Base-by-base conservation (phyloP, 768 basidiomycete species). In the Rhodotorula graminis region DNA sequence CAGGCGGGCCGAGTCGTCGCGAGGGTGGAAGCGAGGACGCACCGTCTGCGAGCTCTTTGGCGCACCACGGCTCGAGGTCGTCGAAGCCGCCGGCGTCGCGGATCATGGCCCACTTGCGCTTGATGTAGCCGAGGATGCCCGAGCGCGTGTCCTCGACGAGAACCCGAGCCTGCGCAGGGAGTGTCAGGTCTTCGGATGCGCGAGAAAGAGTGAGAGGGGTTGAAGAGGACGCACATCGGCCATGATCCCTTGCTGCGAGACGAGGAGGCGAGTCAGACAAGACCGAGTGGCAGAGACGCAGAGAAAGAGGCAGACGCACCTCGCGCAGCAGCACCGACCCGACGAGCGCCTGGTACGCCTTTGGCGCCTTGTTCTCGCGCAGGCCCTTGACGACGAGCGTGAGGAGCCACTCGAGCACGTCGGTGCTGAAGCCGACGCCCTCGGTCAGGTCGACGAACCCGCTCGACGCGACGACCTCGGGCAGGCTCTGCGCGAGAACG, bases 1-100 rank as follows among this genome's bases (percentile, higher is more conserved):
- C n/a, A 31, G 14, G 14, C 18, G 21, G 3, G 11, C 23, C 31
- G 37, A 37, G 37, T 37, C 37, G 37, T 37, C 37, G 4, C 8
- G 55, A 19, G 46, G 25, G 1, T 4, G 47, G 19, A n/a, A n/a
- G 42, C 25, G 12, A 29, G 15, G 25, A 84, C 89, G 77, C 73
- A 91, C 92, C 85, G 77, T 90, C 87, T 55, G 87, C 86, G 53
- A 98, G 92, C 78, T 97, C 95, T 79, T 92, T 89, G 65, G 94
- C 80, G 0, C 90, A 88, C 92, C 92, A 96, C 9, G 85, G 85
- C 61, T 95, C 92, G n/a, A 98, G 84, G 9, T 82, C 79, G 63
- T 89, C 88, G 77, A 97, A 95, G 0, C 90, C 91, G n/a, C 87
- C 86, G 63, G 88, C 87, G 61, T 89, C 87, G 21, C 89, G 85